Percentiles rank a stretch among this genome's conserved stretches.
Evolutionary conservation across 78 protist species (phyloP).

Genomic region (Fonticula alba): DNA sequence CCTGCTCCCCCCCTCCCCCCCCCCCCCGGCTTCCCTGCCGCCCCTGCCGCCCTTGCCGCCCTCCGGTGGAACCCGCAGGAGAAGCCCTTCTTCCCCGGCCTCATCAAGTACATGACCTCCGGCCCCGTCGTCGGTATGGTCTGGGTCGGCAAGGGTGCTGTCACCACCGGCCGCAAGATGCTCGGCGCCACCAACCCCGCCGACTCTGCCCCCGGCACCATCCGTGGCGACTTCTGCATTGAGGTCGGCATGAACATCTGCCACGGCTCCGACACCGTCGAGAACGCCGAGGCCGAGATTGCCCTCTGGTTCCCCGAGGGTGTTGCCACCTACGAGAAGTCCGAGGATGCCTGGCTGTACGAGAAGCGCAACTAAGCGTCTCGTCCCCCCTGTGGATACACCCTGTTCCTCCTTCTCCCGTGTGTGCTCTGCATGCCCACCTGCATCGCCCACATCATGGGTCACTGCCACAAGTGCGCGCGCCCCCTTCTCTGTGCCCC

Average conservation of each 20-base stretch:
- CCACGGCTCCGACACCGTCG: slow-evolving; percentile 65
- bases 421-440: too few relatives aligned
- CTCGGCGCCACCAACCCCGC: slow-evolving; percentile 69
- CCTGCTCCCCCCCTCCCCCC: too few relatives aligned
- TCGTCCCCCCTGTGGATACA: too few relatives aligned
- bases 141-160: slow-evolving; percentile 35
- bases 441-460: too few relatives aligned
- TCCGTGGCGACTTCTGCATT: slow-evolving; percentile 59
- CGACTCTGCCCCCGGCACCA: slow-evolving; percentile 53
- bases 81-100: slow-evolving; percentile 46
- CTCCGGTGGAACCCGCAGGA: too few relatives aligned
- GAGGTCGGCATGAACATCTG: slow-evolving; percentile 28
- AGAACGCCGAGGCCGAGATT: slow-evolving; percentile 57
- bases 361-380: too few relatives aligned
- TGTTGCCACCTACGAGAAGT: slow-evolving; percentile 1
- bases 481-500: too few relatives aligned
- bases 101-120: slow-evolving; percentile 27
- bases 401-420: too few relatives aligned
- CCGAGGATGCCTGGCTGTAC: slow-evolving; percentile 9
- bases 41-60: too few relatives aligned
- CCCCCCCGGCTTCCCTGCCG: too few relatives aligned
- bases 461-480: too few relatives aligned
- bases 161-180: slow-evolving; percentile 36
- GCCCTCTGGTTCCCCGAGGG: slow-evolving; percentile 51
- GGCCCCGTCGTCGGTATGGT: slow-evolving; percentile 29